phyloP scores from a whole-genome alignment of 75 land plant species.

The Selaginella moellendorffii region DNA sequence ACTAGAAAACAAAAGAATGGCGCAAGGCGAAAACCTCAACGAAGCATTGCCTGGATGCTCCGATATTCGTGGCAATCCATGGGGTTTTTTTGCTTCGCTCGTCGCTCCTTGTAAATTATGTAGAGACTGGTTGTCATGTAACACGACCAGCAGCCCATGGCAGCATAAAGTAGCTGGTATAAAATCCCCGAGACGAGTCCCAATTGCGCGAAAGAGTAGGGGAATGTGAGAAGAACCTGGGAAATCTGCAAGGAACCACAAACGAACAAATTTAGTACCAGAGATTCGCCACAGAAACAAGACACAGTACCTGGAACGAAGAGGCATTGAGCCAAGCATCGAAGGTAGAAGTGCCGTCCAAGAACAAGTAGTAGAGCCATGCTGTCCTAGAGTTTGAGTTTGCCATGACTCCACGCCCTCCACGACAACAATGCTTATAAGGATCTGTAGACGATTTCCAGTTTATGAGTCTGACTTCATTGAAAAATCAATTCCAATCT shows the following conservation, averaged over 20 bases:
- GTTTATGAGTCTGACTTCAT: too few species aligned
- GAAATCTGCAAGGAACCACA: background rate
- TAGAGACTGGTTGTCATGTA: background rate
- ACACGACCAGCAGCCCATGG: conserved; percentile 2
- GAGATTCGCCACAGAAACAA: background rate
- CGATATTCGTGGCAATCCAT: background rate
- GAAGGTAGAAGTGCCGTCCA: conserved; percentile 1
- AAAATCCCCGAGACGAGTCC: background rate
- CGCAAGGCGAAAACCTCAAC: background rate
- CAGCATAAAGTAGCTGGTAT: background rate
- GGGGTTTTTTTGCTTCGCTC: background rate
- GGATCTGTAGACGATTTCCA: too few species aligned
- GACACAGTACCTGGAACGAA: background rate
- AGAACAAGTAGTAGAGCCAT: background rate
- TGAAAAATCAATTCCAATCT: too few species aligned
- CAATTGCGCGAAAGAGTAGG: conserved; percentile 5
- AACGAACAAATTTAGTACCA: background rate
- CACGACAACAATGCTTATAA: too few species aligned
- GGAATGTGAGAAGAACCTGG: background rate
- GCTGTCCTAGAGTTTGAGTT: too few species aligned
- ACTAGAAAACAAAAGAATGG: too few species aligned
- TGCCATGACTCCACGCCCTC: too few species aligned
- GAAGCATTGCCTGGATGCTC: background rate
- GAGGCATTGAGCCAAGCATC: conserved; percentile 9
- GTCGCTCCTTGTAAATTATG: background rate